These are phyloP conservation scores for Trebouxia sp. DNA, from an alignment of 139 green algal species.

Conservation along the genomic window DNA sequence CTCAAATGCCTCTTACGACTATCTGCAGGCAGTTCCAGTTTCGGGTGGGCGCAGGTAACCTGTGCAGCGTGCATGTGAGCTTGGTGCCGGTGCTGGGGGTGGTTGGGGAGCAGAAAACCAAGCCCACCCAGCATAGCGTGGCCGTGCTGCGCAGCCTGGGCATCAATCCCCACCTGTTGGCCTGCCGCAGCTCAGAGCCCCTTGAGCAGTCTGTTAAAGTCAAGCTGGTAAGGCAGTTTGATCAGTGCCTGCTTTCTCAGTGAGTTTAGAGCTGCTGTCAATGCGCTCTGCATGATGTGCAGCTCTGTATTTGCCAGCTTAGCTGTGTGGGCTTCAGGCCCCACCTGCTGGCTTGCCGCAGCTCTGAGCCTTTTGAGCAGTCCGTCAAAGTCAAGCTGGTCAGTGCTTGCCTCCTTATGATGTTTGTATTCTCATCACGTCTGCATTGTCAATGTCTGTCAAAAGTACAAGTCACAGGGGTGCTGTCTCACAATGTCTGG, in stretches of 20 bases:
- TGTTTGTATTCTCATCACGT: not conserved
- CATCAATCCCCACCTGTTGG: constrained; percentile 88
- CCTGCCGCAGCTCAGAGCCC: constrained; percentile 78
- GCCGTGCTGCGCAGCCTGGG: constrained; percentile 88
- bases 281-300: no score
- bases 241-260: not conserved
- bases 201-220: constrained; percentile 78
- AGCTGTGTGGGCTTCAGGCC: constrained; percentile 91
- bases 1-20: no score
- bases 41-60: constrained; percentile 78
- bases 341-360: constrained; percentile 86
- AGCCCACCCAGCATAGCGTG: constrained; percentile 98
- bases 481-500: not conserved
- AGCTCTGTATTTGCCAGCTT: constrained; percentile 92
- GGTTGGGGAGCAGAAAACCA: constrained; percentile 99
- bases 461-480: no score
- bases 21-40: constrained; percentile 62
- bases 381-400: constrained; percentile 89
- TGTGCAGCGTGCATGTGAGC: constrained; percentile 93
- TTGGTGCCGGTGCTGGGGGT: constrained; percentile 97
- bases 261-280: not conserved
- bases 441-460: no score
- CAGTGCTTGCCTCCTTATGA: not conserved
- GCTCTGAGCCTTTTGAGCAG: constrained; percentile 71
- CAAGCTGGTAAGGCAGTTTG: constrained; percentile 78